These are phyloP conservation scores for Phaeosphaeriaceae sp. DNA, from an alignment of 2,329 filamentous ascomycete genomes.

Conservation along the genomic window DNA sequence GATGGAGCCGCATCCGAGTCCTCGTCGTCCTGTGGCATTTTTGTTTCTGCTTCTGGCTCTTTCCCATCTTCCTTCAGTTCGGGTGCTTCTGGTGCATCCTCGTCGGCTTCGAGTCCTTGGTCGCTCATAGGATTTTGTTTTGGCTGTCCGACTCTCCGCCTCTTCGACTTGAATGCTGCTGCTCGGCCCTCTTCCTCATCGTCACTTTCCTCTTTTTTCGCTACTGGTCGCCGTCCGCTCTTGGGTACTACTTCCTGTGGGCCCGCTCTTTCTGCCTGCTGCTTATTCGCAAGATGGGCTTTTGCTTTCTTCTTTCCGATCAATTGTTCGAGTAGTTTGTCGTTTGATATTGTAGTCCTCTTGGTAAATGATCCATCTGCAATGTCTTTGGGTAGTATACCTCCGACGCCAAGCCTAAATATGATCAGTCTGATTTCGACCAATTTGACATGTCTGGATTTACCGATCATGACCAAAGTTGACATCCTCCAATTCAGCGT, in stretches of 20 bases:
- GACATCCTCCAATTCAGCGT: constrained; percentile 63
- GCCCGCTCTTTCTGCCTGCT: constrained; percentile 25
- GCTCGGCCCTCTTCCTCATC: constrained; percentile 50
- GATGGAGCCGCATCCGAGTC: constrained; percentile 14
- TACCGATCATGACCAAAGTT: constrained; percentile 62
- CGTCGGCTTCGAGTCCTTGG: constrained; percentile 16
- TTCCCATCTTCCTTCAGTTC: not conserved
- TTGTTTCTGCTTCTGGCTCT: not conserved
- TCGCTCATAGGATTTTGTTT: constrained; percentile 13
- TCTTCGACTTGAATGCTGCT: constrained; percentile 44
- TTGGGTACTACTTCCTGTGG: constrained; percentile 37
- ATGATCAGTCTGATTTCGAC: not conserved
- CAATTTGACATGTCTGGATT: constrained; percentile 13
- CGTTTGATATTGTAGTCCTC: constrained; percentile 48
- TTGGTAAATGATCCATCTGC: constrained; percentile 47
- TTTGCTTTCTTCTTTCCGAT: constrained; percentile 53
- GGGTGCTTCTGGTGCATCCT: constrained; percentile 1
- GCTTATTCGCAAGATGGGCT: constrained; percentile 35
- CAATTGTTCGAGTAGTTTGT: constrained; percentile 51
- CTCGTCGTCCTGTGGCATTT: not conserved
- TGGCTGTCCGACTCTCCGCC: constrained; percentile 29
- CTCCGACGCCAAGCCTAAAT: constrained; percentile 50
- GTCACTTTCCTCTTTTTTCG: constrained; percentile 42
- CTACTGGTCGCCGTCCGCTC: constrained; percentile 20
- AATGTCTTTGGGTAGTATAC: constrained; percentile 43